Base-by-base conservation (phyloP, 2,329 filamentous ascomycete genomes). In the Lachnellula willkommii region DNA sequence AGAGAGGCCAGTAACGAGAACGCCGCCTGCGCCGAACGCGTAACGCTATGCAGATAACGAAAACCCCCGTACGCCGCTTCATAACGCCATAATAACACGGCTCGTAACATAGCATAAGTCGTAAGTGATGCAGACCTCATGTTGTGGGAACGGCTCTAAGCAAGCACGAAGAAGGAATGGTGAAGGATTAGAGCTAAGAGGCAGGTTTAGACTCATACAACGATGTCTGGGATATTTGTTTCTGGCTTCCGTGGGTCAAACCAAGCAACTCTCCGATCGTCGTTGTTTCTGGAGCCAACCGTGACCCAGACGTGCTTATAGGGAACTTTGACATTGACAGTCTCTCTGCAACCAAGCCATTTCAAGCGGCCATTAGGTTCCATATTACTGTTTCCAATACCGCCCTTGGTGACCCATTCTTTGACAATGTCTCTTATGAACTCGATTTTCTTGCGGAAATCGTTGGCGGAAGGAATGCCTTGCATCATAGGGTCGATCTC, bases 371-470 rank as follows among this genome's bases (percentile, higher is more conserved):
- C 53, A 75, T 64, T 57, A 2, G 64, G 75, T 58, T 73, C 75
- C 78, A 85, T 84, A 59, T 79, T 75, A 62, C 81, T 83, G 68
- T 83, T 84, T 52, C 89, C 89, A 35, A 92, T 72, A 2, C 89
- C 89, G 3, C 83, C 84, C 63, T 87, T 85, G 54, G 69, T 66
- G 12, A 84, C 80, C 89, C 89, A 93, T 69, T 90, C 86, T 60
- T 79, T 79, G 11, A 90, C 78, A 15, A 90, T 79, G 51, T 79
- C 73, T 62, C 80, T 78, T 65, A 92, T 82, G 68, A 92, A 92
- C 57, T 84, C 79, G 55, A 93, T 79, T 75, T 93, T 93, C 64
- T 77, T 78, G 36, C 85, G 82, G 68, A 93, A 82, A 61, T 85
- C 81, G 69, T 93, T 93, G 42, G 86, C 85, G 20, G 81, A 79